Base-by-base conservation (phyloP, 1,139 yeast species). In the Debaryomyces fabryi region DNA sequence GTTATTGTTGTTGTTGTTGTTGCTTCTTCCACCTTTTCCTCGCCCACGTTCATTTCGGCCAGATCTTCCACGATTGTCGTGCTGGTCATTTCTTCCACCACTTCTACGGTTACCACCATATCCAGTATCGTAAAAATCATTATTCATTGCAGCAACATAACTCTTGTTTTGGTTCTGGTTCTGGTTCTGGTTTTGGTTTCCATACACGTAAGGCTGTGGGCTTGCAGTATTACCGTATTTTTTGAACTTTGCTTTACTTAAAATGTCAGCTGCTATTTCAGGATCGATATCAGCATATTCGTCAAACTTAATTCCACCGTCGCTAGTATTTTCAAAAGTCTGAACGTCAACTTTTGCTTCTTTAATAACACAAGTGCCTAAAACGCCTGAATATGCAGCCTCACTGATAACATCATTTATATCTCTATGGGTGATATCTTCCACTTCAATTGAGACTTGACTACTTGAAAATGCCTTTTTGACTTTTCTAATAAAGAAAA, bases 311-410 rank as follows among this genome's bases (percentile, higher is more conserved):
- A 91, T 82, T 1, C 82, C 82, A n/a, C 90, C 91, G 55, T 82
- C 86, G 0, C 82, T 69, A 1, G 86, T 78, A 33, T 76, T 77
- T 60, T 88, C 88, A 63, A 87, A 91, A 1, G 88, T 79, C 61
- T 87, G 95, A 16, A 88, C 71, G 59, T 88, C 90, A 15, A 90
- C 78, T 49, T 73, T 76, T 44, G 76, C 72, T 46, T 76, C 78
- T 53, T 83, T 81, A n/a, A 90, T 74, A 7, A 87, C 73, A 44
- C 90, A 81, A 1, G 87, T 87, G 16, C 89, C 92, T 58, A 82
- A 63, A 3, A 82, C 88, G 8, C 96, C 97, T 40, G 86, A 83
- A 60, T 88, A 86, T 0, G 96, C 96, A 20, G 89, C 88, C 48
- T 87, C 89, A 47, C 86, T 86, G 20, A 88, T 78, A 29, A 81